Evolutionary conservation across 2,329 filamentous ascomycete genomes (phyloP), one percentile per base, ranked within the genome.

Genomic region (Mariannaea sp.): DNA sequence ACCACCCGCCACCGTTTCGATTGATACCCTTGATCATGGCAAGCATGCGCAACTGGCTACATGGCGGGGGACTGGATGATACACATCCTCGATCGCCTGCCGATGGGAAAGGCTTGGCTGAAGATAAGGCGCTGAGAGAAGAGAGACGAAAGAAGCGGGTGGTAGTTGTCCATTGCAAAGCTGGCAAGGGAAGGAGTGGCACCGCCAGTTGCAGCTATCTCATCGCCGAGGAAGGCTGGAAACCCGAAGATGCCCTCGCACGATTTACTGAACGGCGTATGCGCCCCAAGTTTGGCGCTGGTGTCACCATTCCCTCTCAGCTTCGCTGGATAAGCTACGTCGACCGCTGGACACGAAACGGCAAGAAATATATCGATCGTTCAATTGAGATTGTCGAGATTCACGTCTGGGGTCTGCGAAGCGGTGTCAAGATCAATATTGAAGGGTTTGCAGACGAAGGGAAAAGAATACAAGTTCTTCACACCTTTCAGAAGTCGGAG

Each of bases 131-230:
- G 14, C 49, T 38, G 26, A 69, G 71, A 47, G 73, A 67, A 4
- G 60, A 70, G 30, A 71, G 70, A 44, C 67, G 73, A 27, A 68
- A 68, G 38, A 70, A 72, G 30, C 80, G 91, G 27, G 90, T 97
- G 0, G 88, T 88, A 0, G 92, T 97, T 6, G 91, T 97, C 7
- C 94, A 99, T 72, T 97, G 94, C 77, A 97, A 97, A 70, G 94
- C 94, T 1, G 94, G 94, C 3, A 99, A 99, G 73, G 94, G 94
- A 1, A 81, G 94, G 44, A 96, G 90, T 60, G 94, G 94, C 4
- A 96, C 91, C 0, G 85, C 91, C 64, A 87, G 88, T 24, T 96
- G 90, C 72, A 90, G 88, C 63, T 97, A 96, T 70, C 77, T 99
- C 53, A 94, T 99, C 64, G 86, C 89, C 7, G 90, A 97, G 69